Evolutionary conservation across 805 yeast genomes (phyloP).

Genomic region (Sungouiozyma intestinalis): DNA sequence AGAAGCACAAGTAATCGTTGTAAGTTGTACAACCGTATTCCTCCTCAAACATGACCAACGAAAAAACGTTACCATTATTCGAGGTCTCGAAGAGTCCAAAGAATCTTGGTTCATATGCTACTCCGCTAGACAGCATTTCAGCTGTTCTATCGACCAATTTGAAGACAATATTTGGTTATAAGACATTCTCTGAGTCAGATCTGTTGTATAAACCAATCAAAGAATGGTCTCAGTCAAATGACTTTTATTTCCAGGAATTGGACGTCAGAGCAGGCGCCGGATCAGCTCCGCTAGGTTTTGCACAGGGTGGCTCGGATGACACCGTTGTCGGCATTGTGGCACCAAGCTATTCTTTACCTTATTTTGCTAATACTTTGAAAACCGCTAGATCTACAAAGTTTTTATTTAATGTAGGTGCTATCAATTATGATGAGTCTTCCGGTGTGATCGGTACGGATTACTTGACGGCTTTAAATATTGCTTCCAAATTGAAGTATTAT

Average conservation of each 20-base stretch:
- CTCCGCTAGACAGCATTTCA: constrained; percentile 41
- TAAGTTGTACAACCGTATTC: background rate
- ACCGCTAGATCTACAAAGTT: constrained; percentile 38
- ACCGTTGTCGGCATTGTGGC: constrained; percentile 36
- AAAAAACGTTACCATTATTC: too few relatives aligned
- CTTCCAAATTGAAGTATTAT: constrained; percentile 53
- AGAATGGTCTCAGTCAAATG: constrained; percentile 38
- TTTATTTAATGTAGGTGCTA: constrained; percentile 64
- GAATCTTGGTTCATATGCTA: constrained; percentile 39
- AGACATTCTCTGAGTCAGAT: constrained; percentile 51
- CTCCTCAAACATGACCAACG: background rate
- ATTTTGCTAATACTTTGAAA: constrained; percentile 53
- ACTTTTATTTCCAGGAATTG: constrained; percentile 27
- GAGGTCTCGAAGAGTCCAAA: constrained; percentile 47
- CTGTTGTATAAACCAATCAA: constrained; percentile 49
- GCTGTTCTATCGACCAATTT: constrained; percentile 42
- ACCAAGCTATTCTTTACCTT: constrained; percentile 57
- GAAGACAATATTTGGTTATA: constrained; percentile 54
- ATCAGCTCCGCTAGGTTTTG: constrained; percentile 64
- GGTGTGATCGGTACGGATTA: constrained; percentile 54
- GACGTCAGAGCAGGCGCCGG: constrained; percentile 84
- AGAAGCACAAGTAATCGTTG: too few relatives aligned
- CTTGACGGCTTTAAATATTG: constrained; percentile 47
- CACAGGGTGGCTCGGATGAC: constrained; percentile 12
- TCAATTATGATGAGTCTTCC: constrained; percentile 50